Evolutionary conservation across 108 stramenopile genomes (phyloP), one percentile per base, ranked within the genome.

Genomic region (Fistulifera pelliculosa): DNA sequence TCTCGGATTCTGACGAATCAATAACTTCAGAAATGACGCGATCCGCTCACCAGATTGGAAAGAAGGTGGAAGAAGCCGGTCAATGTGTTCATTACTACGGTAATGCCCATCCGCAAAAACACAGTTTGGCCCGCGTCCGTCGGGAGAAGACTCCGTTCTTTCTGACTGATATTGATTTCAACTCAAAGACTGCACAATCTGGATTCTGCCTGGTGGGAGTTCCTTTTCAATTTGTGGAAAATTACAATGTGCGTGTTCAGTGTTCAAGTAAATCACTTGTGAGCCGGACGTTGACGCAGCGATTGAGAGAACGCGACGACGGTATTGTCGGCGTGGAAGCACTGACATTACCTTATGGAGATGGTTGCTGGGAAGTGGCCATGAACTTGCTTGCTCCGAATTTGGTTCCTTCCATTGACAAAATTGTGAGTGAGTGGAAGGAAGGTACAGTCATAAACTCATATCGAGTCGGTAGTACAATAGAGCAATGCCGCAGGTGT

Each of bases 271-370:
- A 35, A 35, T 35, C 31, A 3, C 52, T 91, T 42, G 10, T 26
- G 1, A 47, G 52, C 23, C 10, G 14, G 8, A 58, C 85, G 22
- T 56, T 91, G 47, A 85, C 83, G 21, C 58, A 64, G 60, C 45
- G 18, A 25, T 10, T 91, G 24, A 68, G 90, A 45, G 79, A 80
- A 57, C 65, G 81, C 28, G 77, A 84, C 56, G 80, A 67, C 19
- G 90, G 90, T 27, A 40, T 90, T 25, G 55, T 54, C 4, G 79
- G 76, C 25, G 85, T 91, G 5, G 90, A 91, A 75, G 90, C 82
- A 0, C 60, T 91, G 66, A 87, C 90, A 25, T 62, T 91, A 49
- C 69, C 80, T 0, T 85, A 91, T 54, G 12, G 49, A 7, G 59
- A 69, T 27, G 53, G 56, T 7, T 60, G 58, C n/a, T 87, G 68